Evolutionary conservation across 768 basidiomycete species (phyloP), one percentile per base, ranked within the genome.

Genomic region (Rhizopogon vinicolor): DNA sequence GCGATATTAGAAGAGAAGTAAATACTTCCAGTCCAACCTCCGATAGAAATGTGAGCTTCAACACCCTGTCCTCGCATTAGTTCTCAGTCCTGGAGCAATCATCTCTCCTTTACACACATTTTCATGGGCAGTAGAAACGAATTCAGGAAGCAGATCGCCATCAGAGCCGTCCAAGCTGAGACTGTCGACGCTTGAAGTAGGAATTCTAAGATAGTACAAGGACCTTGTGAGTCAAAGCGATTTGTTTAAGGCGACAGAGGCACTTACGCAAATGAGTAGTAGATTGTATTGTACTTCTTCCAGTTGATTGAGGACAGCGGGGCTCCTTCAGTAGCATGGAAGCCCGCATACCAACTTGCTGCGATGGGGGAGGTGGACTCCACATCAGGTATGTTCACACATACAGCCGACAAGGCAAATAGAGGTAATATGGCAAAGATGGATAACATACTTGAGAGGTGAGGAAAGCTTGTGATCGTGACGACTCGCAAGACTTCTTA

Each of bases 201-300:
- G 74, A 2, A 53, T 35, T 3, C 77, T 78, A 44, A 33, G 25
- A 31, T 2, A 10, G 13, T 18, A 55, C 35, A 13, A 54, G 12
- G 6, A 25, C 44, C 18, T 37, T 13, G 29, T 44, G 48, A 63
- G 33, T 18, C 25, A 16, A 12, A n/a, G 19, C 3, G 13, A 35
- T 25, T 22, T 25, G 14, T 14, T 40, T 33, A 25, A 49, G 41
- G 41, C 16, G 13, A 35, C 28, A 39, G 25, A 13, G 19, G n/a
- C 31, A 5, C 77, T 68, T 60, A 75, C 77, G 84, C 87, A 59
- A 89, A 90, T 0, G 87, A 75, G 67, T 87, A 89, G 13, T 79
- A 82, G 44, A 87, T 54, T 14, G 81, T 76, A n/a, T 80, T 87
- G 66, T 89, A 90, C 69, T 87, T 88, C n/a, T 72, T 68, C 87